Base-by-base conservation (phyloP, 1,139 yeast species). In the Tardiomyces digboiensis region DNA sequence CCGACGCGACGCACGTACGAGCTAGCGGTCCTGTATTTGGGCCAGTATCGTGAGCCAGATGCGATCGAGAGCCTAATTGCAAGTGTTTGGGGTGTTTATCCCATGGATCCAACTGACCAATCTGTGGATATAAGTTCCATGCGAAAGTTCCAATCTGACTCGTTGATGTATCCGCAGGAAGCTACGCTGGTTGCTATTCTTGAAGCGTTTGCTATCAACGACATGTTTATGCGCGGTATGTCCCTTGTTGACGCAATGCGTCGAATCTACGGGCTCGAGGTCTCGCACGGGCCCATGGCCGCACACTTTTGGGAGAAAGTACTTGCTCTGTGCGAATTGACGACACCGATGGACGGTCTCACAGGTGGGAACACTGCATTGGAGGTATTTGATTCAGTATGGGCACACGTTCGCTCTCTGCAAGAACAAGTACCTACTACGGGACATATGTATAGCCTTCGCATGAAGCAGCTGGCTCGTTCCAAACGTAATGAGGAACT, bases 151-250 rank as follows among this genome's bases (percentile, higher is more conserved):
- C n/a, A n/a, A n/a, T 20, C 8, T 36, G 19, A 33, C 13, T 51
- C 63, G 6, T 43, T 42, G 2, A 33, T 52, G 22, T 52, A 52
- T 44, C 66, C 68, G 7, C 46, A 44, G 12, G 19, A 47, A 6
- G 46, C 58, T 13, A 56, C 67, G 3, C 48, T 64, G 12, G 44
- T 54, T 5, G 52, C 65, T 8, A 50, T 66, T 18, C 46, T 61
- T n/a, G 55, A 61, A 36, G 59, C 61, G 3, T 63, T 53, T 46
- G 62, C 60, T 2, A 49, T 51, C 48, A 57, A 58, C 42, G 52
- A 49, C 37, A 47, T 49, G 36, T 46, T 61, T 12, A 47, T 45
- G 3, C 58, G 54, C 18, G 68, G 65, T 12, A 44, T 60, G 22
- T 47, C 47, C 21, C 43, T 53, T 7, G 51, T 56, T 44, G 52